phyloP scores from a whole-genome alignment of 176 grass and related monocot species.

The Elaeis guineensis region DNA sequence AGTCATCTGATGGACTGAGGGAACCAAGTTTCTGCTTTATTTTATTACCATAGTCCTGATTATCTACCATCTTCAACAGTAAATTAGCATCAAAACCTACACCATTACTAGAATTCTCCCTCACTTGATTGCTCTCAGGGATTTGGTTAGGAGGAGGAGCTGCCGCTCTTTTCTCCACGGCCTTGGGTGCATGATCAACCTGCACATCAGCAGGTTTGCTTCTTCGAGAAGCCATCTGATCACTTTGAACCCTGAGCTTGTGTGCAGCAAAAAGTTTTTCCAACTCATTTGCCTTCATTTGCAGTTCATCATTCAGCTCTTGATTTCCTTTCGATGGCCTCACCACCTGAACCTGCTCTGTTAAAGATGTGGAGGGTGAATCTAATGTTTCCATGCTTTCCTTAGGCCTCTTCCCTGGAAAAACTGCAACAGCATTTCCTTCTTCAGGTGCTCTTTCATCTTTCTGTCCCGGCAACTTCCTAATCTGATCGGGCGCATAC shows the following conservation, averaged over 20 bases:
- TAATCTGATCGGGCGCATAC: constrained; percentile 26
- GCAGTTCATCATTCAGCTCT: constrained; percentile 62
- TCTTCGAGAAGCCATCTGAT: constrained; percentile 50
- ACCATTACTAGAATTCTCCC: constrained; percentile 26
- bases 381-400: neutral
- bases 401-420: constrained; percentile 4
- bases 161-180: constrained; percentile 37
- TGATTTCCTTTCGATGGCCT: constrained; percentile 60
- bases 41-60: constrained; percentile 30
- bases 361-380: neutral
- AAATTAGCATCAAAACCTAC: constrained; percentile 48
- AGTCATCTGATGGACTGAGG: constrained; percentile 60
- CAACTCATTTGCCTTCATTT: constrained; percentile 86
- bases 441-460: constrained; percentile 19
- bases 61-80: constrained; percentile 66
- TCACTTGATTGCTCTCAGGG: constrained; percentile 30
- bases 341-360: constrained; percentile 28
- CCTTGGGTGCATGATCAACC: constrained; percentile 38
- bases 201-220: constrained; percentile 35
- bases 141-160: constrained; percentile 31
- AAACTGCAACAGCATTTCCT: constrained; percentile 15
- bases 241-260: constrained; percentile 42
- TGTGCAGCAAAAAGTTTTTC: constrained; percentile 91
- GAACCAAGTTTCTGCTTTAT: constrained; percentile 42
- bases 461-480: constrained; percentile 29